Evolutionary conservation across 176 grass and related monocot species (phyloP).

Genomic region (Rhynchospora pubera): DNA sequence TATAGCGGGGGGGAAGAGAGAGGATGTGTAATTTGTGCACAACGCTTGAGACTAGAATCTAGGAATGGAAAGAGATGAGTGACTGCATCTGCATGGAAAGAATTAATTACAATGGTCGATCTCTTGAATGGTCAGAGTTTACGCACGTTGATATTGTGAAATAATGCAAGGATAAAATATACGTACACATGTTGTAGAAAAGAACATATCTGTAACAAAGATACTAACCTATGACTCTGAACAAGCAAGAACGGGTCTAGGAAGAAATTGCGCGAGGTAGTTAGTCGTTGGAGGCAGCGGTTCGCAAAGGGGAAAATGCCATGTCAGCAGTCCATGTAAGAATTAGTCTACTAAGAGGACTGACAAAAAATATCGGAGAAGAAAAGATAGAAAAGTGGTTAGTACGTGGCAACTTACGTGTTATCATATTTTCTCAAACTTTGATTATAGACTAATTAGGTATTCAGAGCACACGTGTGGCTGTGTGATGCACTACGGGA

Average conservation of each 20-base stretch:
- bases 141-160: neutral
- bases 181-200: neutral
- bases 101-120: neutral
- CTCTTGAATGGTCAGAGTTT: neutral
- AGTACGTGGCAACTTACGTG: too few relatives aligned
- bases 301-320: neutral
- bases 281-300: neutral
- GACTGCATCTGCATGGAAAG: neutral
- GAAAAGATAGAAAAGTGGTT: too few relatives aligned
- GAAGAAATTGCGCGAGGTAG: neutral
- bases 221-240: too few relatives aligned
- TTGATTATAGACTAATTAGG: too few relatives aligned
- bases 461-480: too few relatives aligned
- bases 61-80: neutral
- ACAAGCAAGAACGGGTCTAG: neutral
- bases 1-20: neutral
- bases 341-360: neutral
- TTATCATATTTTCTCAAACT: too few relatives aligned
- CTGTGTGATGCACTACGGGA: too few relatives aligned
- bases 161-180: neutral
- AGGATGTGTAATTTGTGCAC: neutral
- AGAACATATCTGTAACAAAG: neutral
- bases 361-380: too few relatives aligned
- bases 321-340: constrained; percentile 15
- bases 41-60: neutral